These are phyloP conservation scores for Entomortierella beljakovae DNA, from an alignment of 192 early-diverging fungal genomes.

Conservation along the genomic window DNA sequence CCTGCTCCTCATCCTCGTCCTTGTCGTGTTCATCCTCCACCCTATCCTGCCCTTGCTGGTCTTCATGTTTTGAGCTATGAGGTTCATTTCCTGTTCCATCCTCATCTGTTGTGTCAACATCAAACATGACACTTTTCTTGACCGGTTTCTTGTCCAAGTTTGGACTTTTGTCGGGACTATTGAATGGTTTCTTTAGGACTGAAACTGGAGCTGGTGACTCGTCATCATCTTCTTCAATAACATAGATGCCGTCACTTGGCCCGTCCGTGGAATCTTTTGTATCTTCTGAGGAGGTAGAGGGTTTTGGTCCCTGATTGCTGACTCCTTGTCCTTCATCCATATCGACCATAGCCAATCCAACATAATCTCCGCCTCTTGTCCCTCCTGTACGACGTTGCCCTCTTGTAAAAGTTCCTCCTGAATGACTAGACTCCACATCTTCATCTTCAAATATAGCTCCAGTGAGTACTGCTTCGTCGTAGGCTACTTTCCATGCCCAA, in stretches of 20 bases:
- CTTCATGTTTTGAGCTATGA: not conserved
- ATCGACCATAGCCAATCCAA: conserved; percentile 48
- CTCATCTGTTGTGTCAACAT: conserved; percentile 3
- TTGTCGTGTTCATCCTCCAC: too few relatives aligned
- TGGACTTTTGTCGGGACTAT: conserved; percentile 8
- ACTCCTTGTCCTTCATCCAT: conserved; percentile 27
- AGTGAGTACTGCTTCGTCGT: conserved; percentile 46
- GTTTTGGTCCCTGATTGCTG: not conserved
- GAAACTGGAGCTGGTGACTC: not conserved
- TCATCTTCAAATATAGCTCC: conserved; percentile 47
- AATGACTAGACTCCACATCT: not conserved
- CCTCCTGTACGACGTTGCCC: conserved; percentile 13
- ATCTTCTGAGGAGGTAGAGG: not conserved
- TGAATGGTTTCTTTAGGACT: not conserved
- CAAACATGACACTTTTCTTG: conserved; percentile 34
- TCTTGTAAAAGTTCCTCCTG: conserved; percentile 10
- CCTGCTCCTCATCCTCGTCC: too few relatives aligned
- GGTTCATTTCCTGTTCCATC: not conserved
- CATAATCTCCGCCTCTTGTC: conserved; percentile 24
- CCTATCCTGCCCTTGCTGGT: not conserved
- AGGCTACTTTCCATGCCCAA: conserved; percentile 48
- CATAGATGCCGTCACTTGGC: conserved; percentile 9
- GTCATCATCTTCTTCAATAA: conserved; percentile 36
- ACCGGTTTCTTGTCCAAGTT: not conserved
- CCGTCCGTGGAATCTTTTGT: not conserved